Evolutionary conservation across 169 alveolate species (phyloP).

Genomic region (Eimeria zaria): DNA sequence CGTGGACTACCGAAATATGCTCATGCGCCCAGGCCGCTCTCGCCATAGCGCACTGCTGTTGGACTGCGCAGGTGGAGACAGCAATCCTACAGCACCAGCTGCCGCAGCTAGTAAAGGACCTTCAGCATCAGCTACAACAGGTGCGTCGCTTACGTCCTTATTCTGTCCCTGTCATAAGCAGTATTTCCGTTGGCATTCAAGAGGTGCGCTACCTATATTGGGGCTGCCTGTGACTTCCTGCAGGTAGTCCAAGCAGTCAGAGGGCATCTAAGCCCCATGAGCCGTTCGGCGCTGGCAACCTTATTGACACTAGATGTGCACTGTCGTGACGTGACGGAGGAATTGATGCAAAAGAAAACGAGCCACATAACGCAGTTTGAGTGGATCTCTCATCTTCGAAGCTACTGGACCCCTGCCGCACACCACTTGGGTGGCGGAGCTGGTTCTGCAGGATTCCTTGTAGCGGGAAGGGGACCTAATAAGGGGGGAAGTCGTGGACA

Average conservation of each 20-base stretch:
- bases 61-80: conserved; percentile 76
- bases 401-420: conserved; percentile 89
- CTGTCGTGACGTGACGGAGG: conserved; percentile 92
- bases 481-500: conserved; percentile 65
- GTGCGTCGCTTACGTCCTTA: neutral
- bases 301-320: conserved; percentile 93
- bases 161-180: neutral
- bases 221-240: neutral
- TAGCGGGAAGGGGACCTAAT: conserved; percentile 3
- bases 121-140: conserved; percentile 62
- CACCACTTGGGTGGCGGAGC: conserved; percentile 38
- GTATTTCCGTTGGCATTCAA: neutral
- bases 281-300: conserved; percentile 90
- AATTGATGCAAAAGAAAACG: conserved; percentile 84
- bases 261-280: conserved; percentile 89
- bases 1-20: conserved; percentile 55
- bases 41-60: conserved; percentile 75
- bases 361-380: conserved; percentile 91
- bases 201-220: neutral
- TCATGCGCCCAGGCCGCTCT: conserved; percentile 74
- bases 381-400: conserved; percentile 95
- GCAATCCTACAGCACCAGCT: conserved; percentile 77
- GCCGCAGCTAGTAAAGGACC: conserved; percentile 74
- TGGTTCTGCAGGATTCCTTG: conserved; percentile 29
- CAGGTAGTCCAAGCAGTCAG: conserved; percentile 89